Evolutionary conservation across 768 basidiomycete species (phyloP).

Genomic region (Pleurotus djamor): DNA sequence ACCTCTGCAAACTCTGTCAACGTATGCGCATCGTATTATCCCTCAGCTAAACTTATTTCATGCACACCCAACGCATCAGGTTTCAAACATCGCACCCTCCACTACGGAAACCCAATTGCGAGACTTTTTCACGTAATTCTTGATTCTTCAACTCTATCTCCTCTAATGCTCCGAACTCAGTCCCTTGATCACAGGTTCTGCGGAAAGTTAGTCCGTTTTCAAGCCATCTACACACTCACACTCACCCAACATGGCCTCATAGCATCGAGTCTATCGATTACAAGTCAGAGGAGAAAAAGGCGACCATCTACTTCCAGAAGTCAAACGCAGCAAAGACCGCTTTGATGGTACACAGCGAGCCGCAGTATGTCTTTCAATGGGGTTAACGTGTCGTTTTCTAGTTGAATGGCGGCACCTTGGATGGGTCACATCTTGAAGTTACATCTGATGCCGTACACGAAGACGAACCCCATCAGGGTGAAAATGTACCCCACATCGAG

Average conservation of each 20-base stretch:
- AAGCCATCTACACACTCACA: neutral
- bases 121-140: too few species aligned
- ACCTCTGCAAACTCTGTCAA: too few species aligned
- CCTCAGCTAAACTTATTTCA: too few species aligned
- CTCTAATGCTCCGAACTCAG: too few species aligned
- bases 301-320: slow-evolving; percentile 85
- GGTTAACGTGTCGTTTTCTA: slow-evolving; percentile 17
- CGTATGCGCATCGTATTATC: too few species aligned
- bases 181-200: too few species aligned
- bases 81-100: too few species aligned
- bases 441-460: slow-evolving; percentile 63
- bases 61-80: too few species aligned
- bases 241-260: neutral
- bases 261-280: slow-evolving; percentile 70
- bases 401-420: slow-evolving; percentile 78
- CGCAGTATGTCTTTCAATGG: neutral
- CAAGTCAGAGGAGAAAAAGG: slow-evolving; percentile 36
- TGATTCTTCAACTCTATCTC: too few species aligned
- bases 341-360: slow-evolving; percentile 52
- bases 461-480: slow-evolving; percentile 42
- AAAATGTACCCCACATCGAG: slow-evolving; percentile 46
- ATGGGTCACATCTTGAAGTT: slow-evolving; percentile 68
- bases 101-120: too few species aligned
- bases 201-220: slow-evolving; percentile 44
- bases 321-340: slow-evolving; percentile 82